These are phyloP conservation scores for Eutrema japonicum DNA, from an alignment of 345 rosid genomes.

Conservation along the genomic window DNA sequence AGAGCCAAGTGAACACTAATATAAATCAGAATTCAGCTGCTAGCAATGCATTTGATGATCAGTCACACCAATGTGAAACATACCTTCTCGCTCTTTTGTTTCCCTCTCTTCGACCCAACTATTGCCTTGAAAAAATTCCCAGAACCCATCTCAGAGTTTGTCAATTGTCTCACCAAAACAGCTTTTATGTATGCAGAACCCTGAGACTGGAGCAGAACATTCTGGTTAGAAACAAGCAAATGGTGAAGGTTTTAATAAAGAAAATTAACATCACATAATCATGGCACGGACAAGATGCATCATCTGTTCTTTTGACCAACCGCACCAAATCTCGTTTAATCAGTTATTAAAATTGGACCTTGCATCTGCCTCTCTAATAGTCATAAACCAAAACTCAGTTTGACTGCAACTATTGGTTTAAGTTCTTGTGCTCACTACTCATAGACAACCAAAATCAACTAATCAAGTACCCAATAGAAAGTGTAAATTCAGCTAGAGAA, in stretches of 20 bases:
- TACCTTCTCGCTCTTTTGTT: slow-evolving; percentile 50
- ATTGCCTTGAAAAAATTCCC: slow-evolving; percentile 80
- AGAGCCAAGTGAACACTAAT: neutral
- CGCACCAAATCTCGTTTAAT: neutral
- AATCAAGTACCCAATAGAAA: slow-evolving; percentile 2
- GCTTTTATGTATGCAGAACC: slow-evolving; percentile 26
- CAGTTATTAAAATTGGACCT: neutral
- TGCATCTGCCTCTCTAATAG: neutral
- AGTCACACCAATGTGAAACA: neutral
- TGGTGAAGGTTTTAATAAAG: neutral
- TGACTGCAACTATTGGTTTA: neutral
- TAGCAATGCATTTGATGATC: slow-evolving; percentile 11
- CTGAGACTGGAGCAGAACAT: slow-evolving; percentile 43
- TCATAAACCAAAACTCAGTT: neutral
- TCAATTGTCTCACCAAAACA: slow-evolving; percentile 34
- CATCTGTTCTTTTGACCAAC: neutral
- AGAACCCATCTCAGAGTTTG: slow-evolving; percentile 66
- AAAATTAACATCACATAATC: neutral
- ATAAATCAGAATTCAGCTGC: neutral
- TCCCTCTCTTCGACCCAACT: slow-evolving; percentile 66
- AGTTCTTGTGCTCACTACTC: slow-evolving; percentile 5
- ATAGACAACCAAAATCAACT: slow-evolving; percentile 5
- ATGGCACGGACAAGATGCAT: neutral
- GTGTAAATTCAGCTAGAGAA: neutral
- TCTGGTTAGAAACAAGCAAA: neutral